Base-by-base conservation (phyloP, 169 alveolate genomes). In the Theileria sp. region DNA sequence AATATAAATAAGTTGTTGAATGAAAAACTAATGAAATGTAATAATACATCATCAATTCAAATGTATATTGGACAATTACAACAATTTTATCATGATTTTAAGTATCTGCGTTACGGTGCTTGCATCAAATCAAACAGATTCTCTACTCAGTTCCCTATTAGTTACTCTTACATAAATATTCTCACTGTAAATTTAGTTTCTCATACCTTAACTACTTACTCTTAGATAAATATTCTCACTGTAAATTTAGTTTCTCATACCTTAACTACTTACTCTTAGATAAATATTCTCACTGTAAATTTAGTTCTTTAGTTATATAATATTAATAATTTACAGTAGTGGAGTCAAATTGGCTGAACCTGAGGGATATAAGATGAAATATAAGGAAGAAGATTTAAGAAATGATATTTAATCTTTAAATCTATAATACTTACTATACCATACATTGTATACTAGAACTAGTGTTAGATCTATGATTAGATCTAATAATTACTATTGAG, bases 31-130 rank as follows among this genome's bases (percentile, higher is more conserved):
- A 28, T 19, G 12, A 3, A 60, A 19, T 21, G 10, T 21, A 66
- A 21, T 71, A 19, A 71, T 19, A 32, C 67, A n/a, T 26, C 79
- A 30, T 68, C 77, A 15, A 32, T 66, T 15, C 77, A 56, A 17
- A 84, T 84, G 90, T 78, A 84, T 50, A 50, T 50, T 25, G 87
- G 65, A 26, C 86, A 77, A 25, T 44, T 84, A 9, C 51, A 76
- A 72, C 80, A 77, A 30, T 84, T 77, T 50, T 54, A 77, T 32
- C 30, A 64, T 10, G 82, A 84, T 32, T 84, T 36, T 56, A 67
- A 54, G 90, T 82, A 25, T 32, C 36, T 32, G 8, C 54, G 4
- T 44, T 44, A 44, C 54, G 54, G 54, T 44, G 54, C 54, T 44
- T 44, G 54, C 54, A 4, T 13, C 54, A 1, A 44, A 3, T 15